Conservation (phyloP, 2,329 filamentous ascomycete species). For the Colletotrichum eleusines region DNA sequence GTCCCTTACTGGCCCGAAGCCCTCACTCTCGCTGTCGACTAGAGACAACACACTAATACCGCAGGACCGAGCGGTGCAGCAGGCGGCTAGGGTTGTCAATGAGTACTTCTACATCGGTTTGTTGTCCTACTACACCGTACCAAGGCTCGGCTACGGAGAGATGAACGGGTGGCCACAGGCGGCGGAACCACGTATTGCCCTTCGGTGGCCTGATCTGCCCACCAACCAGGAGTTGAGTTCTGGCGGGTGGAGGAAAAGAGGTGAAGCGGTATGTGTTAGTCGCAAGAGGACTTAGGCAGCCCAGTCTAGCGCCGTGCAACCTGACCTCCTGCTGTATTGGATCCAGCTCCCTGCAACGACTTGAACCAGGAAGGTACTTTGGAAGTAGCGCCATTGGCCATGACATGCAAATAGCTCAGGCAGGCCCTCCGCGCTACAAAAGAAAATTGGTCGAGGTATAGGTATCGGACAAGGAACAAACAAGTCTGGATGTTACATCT, state of each 20-base stretch:
- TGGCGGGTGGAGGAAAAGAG: slow-evolving; percentile 25
- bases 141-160: slow-evolving; percentile 26
- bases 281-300: slow-evolving; percentile 15
- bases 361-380: slow-evolving; percentile 19
- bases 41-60: slow-evolving; percentile 22
- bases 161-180: background rate
- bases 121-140: background rate
- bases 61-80: slow-evolving; percentile 37
- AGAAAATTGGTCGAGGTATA: slow-evolving; percentile 4
- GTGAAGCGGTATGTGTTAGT: slow-evolving; percentile 21
- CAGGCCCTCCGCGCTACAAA: slow-evolving; percentile 6
- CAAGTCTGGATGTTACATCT: slow-evolving; percentile 2
- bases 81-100: slow-evolving; percentile 18
- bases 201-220: slow-evolving; percentile 26
- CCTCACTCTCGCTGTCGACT: slow-evolving; percentile 4
- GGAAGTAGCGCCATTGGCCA: slow-evolving; percentile 21
- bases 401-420: background rate
- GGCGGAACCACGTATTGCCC: slow-evolving; percentile 14
- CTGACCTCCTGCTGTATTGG: slow-evolving; percentile 38
- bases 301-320: slow-evolving; percentile 37
- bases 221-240: slow-evolving; percentile 29
- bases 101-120: background rate
- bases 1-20: slow-evolving; percentile 32
- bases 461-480: background rate
- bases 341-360: slow-evolving; percentile 31